Percentiles rank a stretch among this genome's conserved stretches.
phyloP scores from a whole-genome alignment of 176 grass and related monocot genomes.

The Ananas comosus region DNA sequence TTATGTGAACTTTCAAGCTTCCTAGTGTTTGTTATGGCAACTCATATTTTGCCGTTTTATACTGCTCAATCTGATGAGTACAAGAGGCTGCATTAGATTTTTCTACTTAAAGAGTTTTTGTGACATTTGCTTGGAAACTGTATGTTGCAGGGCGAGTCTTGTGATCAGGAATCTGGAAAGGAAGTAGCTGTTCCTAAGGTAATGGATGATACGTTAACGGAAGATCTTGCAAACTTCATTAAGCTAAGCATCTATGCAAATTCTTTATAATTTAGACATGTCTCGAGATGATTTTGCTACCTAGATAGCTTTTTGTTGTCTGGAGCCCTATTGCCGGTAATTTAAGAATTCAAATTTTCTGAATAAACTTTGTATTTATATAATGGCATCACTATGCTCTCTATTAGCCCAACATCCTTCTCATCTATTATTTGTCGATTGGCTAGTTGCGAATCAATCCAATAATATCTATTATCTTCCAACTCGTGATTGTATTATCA shows the following conservation, averaged over 20 bases:
- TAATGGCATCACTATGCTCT: no score
- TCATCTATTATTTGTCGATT: no score
- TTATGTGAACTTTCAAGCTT: not conserved
- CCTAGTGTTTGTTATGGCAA: not conserved
- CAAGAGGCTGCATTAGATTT: not conserved
- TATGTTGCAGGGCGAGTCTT: slow-evolving; percentile 66
- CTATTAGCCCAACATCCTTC: no score
- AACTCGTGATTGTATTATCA: no score
- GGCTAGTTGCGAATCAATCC: no score
- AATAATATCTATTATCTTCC: no score
- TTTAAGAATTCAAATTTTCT: no score
- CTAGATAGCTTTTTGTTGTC: no score
- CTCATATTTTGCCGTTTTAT: not conserved
- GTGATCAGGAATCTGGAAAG: slow-evolving; percentile 53
- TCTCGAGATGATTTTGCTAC: no score
- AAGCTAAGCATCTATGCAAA: slow-evolving; percentile 6
- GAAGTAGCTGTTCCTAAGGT: slow-evolving; percentile 59
- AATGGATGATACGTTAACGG: not conserved
- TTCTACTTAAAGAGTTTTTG: not conserved
- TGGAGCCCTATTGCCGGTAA: no score
- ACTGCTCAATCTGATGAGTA: not conserved
- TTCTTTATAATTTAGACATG: slow-evolving; percentile 14
- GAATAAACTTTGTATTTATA: no score
- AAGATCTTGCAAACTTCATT: slow-evolving; percentile 10
- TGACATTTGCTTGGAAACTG: slow-evolving; percentile 16